A percentile compares a stretch with the other conserved stretches of the same genome.
Conservation (phyloP, 2,329 filamentous ascomycete species). For the Trichoderma lentiforme region DNA sequence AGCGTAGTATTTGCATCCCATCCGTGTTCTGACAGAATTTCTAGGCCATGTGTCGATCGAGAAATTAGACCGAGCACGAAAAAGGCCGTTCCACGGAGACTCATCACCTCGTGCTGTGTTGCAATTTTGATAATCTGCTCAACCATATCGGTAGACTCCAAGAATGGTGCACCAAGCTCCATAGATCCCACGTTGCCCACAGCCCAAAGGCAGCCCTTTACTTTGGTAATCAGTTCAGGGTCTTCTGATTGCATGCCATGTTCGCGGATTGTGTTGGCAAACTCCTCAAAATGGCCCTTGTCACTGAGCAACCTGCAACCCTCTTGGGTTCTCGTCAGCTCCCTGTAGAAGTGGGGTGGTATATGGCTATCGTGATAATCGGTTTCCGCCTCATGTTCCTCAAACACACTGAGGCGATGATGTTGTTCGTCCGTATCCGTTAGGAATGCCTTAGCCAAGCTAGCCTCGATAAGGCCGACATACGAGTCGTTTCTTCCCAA, state of each 20-base stretch:
- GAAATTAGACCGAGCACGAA: slow-evolving; percentile 93
- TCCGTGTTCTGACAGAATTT: slow-evolving; percentile 82
- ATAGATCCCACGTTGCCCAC: slow-evolving; percentile 98
- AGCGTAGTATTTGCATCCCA: slow-evolving; percentile 91
- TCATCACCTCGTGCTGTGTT: slow-evolving; percentile 83
- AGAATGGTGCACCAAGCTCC: slow-evolving; percentile 91
- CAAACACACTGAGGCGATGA: slow-evolving; percentile 57
- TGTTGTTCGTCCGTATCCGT: slow-evolving; percentile 58
- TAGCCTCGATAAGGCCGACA: slow-evolving; percentile 91
- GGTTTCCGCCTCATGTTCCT: slow-evolving; percentile 53
- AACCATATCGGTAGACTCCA: slow-evolving; percentile 87
- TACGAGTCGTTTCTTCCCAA: slow-evolving; percentile 96
- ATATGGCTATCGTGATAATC: slow-evolving; percentile 65
- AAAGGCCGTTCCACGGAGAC: slow-evolving; percentile 89
- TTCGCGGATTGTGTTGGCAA: slow-evolving; percentile 82
- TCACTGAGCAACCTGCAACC: slow-evolving; percentile 85
- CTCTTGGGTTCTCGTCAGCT: slow-evolving; percentile 87
- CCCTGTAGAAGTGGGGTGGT: slow-evolving; percentile 96
- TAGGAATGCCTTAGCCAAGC: slow-evolving; percentile 80
- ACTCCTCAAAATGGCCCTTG: slow-evolving; percentile 96
- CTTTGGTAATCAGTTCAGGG: slow-evolving; percentile 79
- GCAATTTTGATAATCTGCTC: slow-evolving; percentile 85
- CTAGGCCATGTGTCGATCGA: slow-evolving; percentile 83
- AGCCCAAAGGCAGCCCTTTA: slow-evolving; percentile 96
- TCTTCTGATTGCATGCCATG: slow-evolving; percentile 84